phyloP scores from a whole-genome alignment of 768 basidiomycete genomes.

The Naganishia antarctica region DNA sequence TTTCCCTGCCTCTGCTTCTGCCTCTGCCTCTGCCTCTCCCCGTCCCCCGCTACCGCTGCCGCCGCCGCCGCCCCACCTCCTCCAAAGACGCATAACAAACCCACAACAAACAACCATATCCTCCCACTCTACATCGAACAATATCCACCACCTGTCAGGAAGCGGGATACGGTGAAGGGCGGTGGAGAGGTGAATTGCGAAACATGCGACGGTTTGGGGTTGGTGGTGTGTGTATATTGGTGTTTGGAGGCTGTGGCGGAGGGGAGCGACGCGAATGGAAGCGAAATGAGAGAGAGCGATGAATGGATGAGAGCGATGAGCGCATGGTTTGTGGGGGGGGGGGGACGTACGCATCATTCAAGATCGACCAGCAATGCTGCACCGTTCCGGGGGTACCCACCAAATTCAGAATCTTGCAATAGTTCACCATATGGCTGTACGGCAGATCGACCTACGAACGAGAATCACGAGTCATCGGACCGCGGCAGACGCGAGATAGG shows the following conservation, averaged over 20 bases:
- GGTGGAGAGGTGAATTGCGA: slow-evolving; percentile 75
- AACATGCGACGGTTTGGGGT: slow-evolving; percentile 81
- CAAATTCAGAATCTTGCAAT: slow-evolving; percentile 81
- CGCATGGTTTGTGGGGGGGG: not conserved
- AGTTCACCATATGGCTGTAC: slow-evolving; percentile 91
- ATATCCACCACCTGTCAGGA: slow-evolving; percentile 80
- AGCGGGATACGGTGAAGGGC: slow-evolving; percentile 68
- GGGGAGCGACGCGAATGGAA: not conserved
- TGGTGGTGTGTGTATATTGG: slow-evolving; percentile 86
- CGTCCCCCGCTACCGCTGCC: not conserved
- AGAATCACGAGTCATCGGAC: not conserved
- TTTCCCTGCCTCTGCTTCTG: not conserved
- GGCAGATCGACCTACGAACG: slow-evolving; percentile 69
- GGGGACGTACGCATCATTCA: slow-evolving; percentile 83
- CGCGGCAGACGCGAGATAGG: not conserved
- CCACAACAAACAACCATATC: slow-evolving; percentile 82
- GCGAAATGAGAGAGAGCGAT: not conserved
- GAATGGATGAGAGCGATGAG: not conserved
- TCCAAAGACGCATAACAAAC: slow-evolving; percentile 71
- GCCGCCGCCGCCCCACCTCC: slow-evolving; percentile 35
- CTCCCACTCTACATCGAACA: slow-evolving; percentile 87
- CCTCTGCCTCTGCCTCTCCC: not conserved
- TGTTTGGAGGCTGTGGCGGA: slow-evolving; percentile 68
- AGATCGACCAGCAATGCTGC: slow-evolving; percentile 80
- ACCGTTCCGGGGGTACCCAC: slow-evolving; percentile 63